Evolutionary conservation across 371 early-diverging fungal genomes (phyloP), one percentile per base, ranked within the genome.

Genomic region (Mucor mucedo): DNA sequence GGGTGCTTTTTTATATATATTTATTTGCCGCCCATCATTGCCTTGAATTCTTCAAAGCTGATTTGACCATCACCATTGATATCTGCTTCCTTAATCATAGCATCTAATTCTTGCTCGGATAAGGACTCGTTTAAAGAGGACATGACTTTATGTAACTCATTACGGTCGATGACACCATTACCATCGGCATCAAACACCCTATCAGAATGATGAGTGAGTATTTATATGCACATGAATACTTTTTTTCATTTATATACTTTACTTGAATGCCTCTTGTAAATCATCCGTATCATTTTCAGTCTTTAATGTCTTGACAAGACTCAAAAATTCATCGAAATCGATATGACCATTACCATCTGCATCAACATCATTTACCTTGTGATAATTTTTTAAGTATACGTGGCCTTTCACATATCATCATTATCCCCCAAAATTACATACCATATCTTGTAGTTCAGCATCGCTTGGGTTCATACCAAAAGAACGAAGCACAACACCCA

Each of bases 281-380:
- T 76, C 76, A 55, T 76, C 80, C 4, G 61, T 59, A 59, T 79
- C 75, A 52, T 71, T 69, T 32, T 68, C 79, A n/a, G 69, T 42
- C 47, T 75, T 74, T 33, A 76, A 60, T 60, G 72, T 71, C 56
- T 95, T 91, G 89, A 95, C 93, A 86, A 96, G 86, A 39, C 92
- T 87, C 64, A 94, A 73, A 77, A 97, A 95, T 73, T 96, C 96
- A 52, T 89, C 79, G 68, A 95, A 95, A 75, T 96, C 97, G 65
- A 96, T 92, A 55, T 85, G 91, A 60, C 95, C 95, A 73, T 95
- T 93, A 64, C 94, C 93, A 82, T 95, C 93, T 50, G 92, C 89
- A 80, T 97, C 97, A 42, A 95, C 92, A 72, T 95, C 95, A 76
- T 91, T 93, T 66, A 98, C 89, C 80, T 80, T 33, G 95, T 39